phyloP scores from a whole-genome alignment of 495 filamentous ascomycete species.

The Penicillium alfredii region DNA sequence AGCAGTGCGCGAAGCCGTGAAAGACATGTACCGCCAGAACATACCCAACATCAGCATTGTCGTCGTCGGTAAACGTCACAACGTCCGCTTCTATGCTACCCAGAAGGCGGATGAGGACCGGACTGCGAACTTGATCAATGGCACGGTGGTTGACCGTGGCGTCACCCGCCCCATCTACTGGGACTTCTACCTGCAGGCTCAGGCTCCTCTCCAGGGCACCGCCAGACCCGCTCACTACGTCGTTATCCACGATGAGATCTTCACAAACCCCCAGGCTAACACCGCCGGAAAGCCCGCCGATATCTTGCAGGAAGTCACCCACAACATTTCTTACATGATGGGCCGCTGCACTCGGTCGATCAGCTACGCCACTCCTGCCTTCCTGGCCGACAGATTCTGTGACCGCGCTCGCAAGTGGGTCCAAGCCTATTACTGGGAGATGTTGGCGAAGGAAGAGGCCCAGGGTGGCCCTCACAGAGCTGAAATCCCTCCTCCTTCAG shows the following conservation, averaged over 20 bases:
- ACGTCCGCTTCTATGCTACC: constrained; percentile 73
- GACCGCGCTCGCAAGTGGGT: constrained; percentile 61
- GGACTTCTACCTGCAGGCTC: constrained; percentile 80
- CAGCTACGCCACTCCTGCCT: constrained; percentile 65
- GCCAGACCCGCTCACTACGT: constrained; percentile 69
- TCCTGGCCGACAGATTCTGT: constrained; percentile 70
- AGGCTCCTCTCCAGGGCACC: constrained; percentile 74
- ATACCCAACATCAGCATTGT: constrained; percentile 40
- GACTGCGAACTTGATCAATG: constrained; percentile 57
- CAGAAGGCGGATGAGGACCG: constrained; percentile 44
- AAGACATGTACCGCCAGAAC: constrained; percentile 35
- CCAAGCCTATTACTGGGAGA: constrained; percentile 9
- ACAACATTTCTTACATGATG: constrained; percentile 68
- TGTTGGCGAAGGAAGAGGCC: neutral
- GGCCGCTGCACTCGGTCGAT: constrained; percentile 73
- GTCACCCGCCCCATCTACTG: constrained; percentile 63
- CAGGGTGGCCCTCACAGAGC: neutral
- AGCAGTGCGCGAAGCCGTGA: constrained; percentile 50
- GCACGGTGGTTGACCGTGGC: constrained; percentile 76
- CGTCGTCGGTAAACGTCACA: constrained; percentile 74
- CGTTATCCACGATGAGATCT: constrained; percentile 66
- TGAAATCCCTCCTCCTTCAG: neutral
- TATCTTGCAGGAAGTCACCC: constrained; percentile 54
- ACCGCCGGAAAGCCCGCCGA: constrained; percentile 40
- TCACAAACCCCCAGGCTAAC: constrained; percentile 29